phyloP scores from a whole-genome alignment of 1,284 basidiomycete genomes.

The Ustilago trichophora region DNA sequence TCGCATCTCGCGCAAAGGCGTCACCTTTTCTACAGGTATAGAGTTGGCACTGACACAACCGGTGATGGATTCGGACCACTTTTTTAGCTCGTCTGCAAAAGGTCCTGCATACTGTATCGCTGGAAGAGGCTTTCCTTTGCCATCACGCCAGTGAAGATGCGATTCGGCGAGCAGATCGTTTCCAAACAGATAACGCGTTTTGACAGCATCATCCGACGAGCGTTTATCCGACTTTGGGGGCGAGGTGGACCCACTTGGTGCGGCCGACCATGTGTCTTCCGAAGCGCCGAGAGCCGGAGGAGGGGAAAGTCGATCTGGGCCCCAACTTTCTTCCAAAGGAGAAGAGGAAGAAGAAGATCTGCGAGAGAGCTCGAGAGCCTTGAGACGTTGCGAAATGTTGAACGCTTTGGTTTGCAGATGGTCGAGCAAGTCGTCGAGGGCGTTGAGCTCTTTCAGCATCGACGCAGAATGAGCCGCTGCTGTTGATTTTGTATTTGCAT shows the following conservation, averaged over 20 bases:
- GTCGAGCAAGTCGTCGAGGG: conserved; percentile 32
- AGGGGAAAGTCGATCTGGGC: conserved; percentile 38
- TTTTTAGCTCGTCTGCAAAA: conserved; percentile 19
- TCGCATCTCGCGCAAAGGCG: conserved; percentile 61
- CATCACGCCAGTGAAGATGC: conserved; percentile 27
- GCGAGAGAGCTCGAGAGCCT: conserved; percentile 5
- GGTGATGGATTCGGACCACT: conserved; percentile 31
- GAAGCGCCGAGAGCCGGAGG: neutral
- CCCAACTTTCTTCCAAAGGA: conserved; percentile 19
- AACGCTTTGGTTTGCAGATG: conserved; percentile 29
- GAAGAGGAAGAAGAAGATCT: neutral
- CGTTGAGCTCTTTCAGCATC: conserved; percentile 23
- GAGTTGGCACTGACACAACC: conserved; percentile 20
- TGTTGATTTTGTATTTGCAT: too few species aligned
- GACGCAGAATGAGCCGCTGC: conserved; percentile 9
- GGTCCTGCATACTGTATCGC: conserved; percentile 19
- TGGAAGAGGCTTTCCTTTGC: conserved; percentile 14
- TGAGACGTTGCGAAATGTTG: conserved; percentile 35
- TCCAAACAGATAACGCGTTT: conserved; percentile 21
- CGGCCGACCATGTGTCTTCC: conserved; percentile 15
- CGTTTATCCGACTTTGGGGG: too few species aligned
- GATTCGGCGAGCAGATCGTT: conserved; percentile 22
- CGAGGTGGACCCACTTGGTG: neutral
- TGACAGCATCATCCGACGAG: too few species aligned
- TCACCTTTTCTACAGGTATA: conserved; percentile 38